Base-by-base conservation (phyloP, 371 early-diverging fungal genomes). In the Chytridiales sp. region DNA sequence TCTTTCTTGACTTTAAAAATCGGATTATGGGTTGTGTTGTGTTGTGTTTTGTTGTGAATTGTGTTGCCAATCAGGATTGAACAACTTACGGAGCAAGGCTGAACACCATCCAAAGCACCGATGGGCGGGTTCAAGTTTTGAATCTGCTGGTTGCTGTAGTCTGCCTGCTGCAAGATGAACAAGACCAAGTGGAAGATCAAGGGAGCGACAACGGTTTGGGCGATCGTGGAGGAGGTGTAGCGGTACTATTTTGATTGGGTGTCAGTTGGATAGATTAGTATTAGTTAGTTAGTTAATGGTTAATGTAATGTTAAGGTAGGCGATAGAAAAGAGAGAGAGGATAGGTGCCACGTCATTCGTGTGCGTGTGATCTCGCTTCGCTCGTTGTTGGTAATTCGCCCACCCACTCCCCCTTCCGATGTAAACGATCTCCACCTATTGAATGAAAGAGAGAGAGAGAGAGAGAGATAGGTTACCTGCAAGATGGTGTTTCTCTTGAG, bases 171-270 rank as follows among this genome's bases (percentile, higher is more conserved):
- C 17, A 87, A 77, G 38, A 82, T 56, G 61, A 76, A 82, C 21
- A 87, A 71, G 15, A 87, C 73, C 49, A 87, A 66, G 59, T 79
- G 67, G 73, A 85, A 87, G 24, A 86, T 50, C 53, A 87, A 63
- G 1, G 87, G 87, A 4, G 85, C 83, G 6, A 85, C 34, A 32
- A 87, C 49, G 24, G 74, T 67, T 63, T 87, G 87, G 11, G 85
- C 70, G 34, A 87, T 56, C 5, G 86, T 86, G 34, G 87, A 77
- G 56, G 73, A 64, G 13, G 36, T 52, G 56, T 75, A 75, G 5
- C 75, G 69, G 13, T 56, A 40, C 66, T 66, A 29, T 47, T 35
- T 41, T 41, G 11, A 40, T 41, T 15, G 0, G 46, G 46, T 11
- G 46, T 46, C 22, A n/a, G 46, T n/a, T 26, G 22, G 26, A 22